Conservation (phyloP, 1,139 yeast species). For the Eremothecium coryli region DNA sequence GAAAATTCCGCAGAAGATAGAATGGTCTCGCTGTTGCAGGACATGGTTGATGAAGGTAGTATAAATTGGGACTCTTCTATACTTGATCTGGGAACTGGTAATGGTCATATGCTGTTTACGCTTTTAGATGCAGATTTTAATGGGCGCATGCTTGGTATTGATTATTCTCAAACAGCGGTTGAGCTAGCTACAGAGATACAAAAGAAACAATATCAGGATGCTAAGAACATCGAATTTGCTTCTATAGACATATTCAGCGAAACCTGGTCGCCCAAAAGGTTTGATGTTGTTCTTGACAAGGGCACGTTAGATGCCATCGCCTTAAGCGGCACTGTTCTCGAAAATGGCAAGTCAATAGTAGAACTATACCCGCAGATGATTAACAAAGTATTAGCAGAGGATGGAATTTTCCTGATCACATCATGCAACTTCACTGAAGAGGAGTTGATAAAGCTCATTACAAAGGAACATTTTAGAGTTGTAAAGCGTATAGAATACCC, state of each 20-base stretch:
- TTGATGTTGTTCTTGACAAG: conserved; percentile 76
- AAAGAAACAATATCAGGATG: conserved; percentile 31
- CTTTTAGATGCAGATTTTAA: conserved; percentile 51
- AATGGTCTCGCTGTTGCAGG: conserved; percentile 58
- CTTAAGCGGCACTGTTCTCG: conserved; percentile 50
- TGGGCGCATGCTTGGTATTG: conserved; percentile 60
- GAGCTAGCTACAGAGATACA: conserved; percentile 60
- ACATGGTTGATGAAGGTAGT: conserved; percentile 31
- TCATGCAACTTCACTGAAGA: conserved; percentile 90
- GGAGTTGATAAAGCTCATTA: conserved; percentile 54
- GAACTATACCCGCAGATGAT: conserved; percentile 59
- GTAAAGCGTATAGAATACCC: conserved; percentile 71
- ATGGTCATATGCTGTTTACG: conserved; percentile 78
- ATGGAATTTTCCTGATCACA: conserved; percentile 65
- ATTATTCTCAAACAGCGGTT: conserved; percentile 74
- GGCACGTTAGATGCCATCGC: conserved; percentile 98
- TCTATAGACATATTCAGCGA: conserved; percentile 39
- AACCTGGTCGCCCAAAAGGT: conserved; percentile 33
- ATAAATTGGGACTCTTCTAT: conserved; percentile 34
- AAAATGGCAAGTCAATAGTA: conserved; percentile 31
- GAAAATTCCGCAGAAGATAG: conserved; percentile 84
- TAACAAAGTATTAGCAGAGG: conserved; percentile 43
- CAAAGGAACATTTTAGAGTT: conserved; percentile 35
- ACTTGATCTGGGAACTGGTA: conserved; percentile 90
- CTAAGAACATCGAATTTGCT: conserved; percentile 32